Evolutionary conservation across 768 basidiomycete species (phyloP).

Genomic region (Boletus reticuloceps): DNA sequence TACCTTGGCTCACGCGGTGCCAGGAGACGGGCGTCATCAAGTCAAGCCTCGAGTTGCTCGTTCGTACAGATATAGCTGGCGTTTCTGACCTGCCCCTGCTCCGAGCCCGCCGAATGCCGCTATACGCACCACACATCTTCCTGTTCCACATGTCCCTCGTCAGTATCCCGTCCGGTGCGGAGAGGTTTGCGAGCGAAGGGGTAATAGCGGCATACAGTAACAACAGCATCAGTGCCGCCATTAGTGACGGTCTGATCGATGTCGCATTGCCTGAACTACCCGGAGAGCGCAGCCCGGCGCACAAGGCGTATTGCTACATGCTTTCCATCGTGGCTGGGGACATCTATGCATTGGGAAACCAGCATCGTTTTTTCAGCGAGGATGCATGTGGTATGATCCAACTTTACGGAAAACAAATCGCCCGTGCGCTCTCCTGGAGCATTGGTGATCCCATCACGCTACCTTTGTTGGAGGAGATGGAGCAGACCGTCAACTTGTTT

Average conservation of each 20-base stretch:
- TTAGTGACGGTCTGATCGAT: slow-evolving; percentile 72
- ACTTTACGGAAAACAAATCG: slow-evolving; percentile 79
- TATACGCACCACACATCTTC: slow-evolving; percentile 77
- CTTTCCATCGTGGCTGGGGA: slow-evolving; percentile 75
- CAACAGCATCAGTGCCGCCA: slow-evolving; percentile 72
- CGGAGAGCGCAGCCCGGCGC: slow-evolving; percentile 74
- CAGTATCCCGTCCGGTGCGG: slow-evolving; percentile 72
- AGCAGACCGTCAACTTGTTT: slow-evolving; percentile 76
- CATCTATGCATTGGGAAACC: slow-evolving; percentile 56
- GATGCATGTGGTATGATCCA: slow-evolving; percentile 87
- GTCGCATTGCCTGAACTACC: slow-evolving; percentile 66
- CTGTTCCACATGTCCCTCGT: slow-evolving; percentile 86
- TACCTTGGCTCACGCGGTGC: slow-evolving; percentile 75
- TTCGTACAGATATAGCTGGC: slow-evolving; percentile 66
- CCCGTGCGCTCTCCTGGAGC: slow-evolving; percentile 77
- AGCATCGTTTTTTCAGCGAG: slow-evolving; percentile 75
- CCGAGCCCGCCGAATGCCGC: slow-evolving; percentile 57
- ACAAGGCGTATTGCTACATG: slow-evolving; percentile 82
- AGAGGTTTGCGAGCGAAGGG: slow-evolving; percentile 82
- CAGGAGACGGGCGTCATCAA: slow-evolving; percentile 80
- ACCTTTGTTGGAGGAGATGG: slow-evolving; percentile 78
- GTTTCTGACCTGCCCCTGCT: slow-evolving; percentile 64
- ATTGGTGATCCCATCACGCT: slow-evolving; percentile 74
- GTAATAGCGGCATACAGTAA: slow-evolving; percentile 80
- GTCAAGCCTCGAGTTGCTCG: slow-evolving; percentile 70